phyloP scores from a whole-genome alignment of 257 asterid genomes.

The Capsicum rhomboideum region DNA sequence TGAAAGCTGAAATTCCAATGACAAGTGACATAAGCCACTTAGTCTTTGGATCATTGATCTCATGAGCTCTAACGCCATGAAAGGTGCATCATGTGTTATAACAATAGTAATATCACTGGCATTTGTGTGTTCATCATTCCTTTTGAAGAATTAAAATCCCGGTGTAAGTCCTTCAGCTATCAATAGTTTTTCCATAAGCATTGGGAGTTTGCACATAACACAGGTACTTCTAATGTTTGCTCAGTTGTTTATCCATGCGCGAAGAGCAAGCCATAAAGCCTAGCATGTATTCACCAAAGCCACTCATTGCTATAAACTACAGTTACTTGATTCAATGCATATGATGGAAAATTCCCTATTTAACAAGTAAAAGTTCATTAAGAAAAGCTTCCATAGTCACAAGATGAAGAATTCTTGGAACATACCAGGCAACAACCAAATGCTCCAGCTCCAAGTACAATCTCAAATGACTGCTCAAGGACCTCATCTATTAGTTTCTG shows the following conservation, averaged over 20 bases:
- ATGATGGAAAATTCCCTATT: neutral
- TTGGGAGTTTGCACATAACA: neutral
- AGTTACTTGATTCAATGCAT: neutral
- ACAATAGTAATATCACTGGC: neutral
- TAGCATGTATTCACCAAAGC: neutral
- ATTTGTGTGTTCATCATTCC: neutral
- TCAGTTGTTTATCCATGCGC: neutral
- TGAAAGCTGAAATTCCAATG: neutral
- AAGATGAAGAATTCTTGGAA: neutral
- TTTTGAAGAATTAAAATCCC: neutral
- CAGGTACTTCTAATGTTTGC: neutral
- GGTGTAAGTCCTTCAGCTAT: neutral
- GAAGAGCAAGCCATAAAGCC: neutral
- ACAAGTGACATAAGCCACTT: neutral
- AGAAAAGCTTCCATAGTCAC: neutral
- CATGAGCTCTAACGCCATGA: neutral
- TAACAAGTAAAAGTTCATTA: neutral
- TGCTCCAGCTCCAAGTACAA: conserved; percentile 66
- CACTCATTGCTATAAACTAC: neutral
- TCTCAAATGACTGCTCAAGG: conserved; percentile 60
- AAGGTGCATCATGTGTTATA: neutral
- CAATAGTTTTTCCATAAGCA: neutral
- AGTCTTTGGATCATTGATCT: neutral
- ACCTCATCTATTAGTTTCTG: conserved; percentile 51
- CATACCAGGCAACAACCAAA: conserved; percentile 77